A percentile compares a stretch with the other conserved stretches of the same genome.
phyloP scores from a whole-genome alignment of 345 rosid species.

The Hevea brasiliensis region DNA sequence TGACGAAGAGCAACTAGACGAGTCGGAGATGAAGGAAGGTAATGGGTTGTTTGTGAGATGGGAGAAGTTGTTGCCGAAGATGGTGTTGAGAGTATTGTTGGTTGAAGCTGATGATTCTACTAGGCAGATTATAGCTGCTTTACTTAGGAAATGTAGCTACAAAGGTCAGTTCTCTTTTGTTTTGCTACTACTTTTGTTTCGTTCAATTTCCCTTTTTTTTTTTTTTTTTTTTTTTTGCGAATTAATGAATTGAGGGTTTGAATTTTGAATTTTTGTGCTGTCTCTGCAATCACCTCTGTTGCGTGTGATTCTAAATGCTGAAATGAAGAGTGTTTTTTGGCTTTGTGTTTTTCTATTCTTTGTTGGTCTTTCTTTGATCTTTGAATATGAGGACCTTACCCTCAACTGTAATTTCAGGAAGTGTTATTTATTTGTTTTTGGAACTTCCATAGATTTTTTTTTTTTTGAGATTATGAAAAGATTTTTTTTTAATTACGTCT shows the following conservation, averaged over 20 bases:
- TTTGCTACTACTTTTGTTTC: neutral
- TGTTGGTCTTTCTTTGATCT: neutral
- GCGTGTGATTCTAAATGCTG: neutral
- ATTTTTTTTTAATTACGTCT: too few species aligned
- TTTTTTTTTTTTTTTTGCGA: neutral
- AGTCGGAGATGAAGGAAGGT: neutral
- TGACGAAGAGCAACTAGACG: neutral
- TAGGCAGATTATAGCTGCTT: slow-evolving; percentile 80
- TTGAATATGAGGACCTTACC: neutral
- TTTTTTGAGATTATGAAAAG: too few species aligned
- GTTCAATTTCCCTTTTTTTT: neutral
- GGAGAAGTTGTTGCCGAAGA: slow-evolving; percentile 70
- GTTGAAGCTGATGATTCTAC: slow-evolving; percentile 97
- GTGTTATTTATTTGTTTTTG: too few species aligned
- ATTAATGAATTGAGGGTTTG: neutral
- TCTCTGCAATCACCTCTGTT: too few species aligned
- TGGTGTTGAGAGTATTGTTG: slow-evolving; percentile 68
- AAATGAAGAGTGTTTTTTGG: too few species aligned
- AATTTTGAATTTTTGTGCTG: neutral
- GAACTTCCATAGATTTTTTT: too few species aligned
- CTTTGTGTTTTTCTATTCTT: neutral
- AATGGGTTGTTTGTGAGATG: slow-evolving; percentile 48
- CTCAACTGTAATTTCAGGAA: too few species aligned
- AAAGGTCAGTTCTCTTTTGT: slow-evolving; percentile 48
- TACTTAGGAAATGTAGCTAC: slow-evolving; percentile 83